Percentiles rank a stretch among this genome's conserved stretches.
These are phyloP conservation scores for Fusarium sp. DNA, from an alignment of 2,329 filamentous ascomycete genomes.

Conservation along the genomic window DNA sequence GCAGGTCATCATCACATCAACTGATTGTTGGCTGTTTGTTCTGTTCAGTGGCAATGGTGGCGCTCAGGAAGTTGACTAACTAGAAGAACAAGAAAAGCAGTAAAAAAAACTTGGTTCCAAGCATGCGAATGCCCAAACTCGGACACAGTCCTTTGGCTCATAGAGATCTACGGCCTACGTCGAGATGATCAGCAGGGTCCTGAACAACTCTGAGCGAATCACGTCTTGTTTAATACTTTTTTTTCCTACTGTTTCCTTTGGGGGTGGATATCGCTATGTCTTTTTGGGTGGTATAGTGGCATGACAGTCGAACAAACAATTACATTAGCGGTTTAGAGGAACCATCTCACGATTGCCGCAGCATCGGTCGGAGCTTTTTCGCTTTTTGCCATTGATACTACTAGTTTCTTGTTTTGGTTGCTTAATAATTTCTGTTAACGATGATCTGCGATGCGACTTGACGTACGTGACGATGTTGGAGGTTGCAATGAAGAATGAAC, in stretches of 20 bases:
- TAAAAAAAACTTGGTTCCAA: conserved; percentile 30
- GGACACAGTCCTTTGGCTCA: conserved; percentile 15
- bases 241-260: neutral
- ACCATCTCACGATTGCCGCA: conserved; percentile 10
- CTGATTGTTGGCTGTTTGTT: conserved; percentile 1
- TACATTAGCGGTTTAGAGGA: conserved; percentile 1
- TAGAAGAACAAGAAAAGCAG: neutral
- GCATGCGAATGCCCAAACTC: neutral
- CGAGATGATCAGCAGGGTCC: conserved; percentile 38
- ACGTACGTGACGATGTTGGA: conserved; percentile 28
- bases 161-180: conserved; percentile 33
- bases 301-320: conserved; percentile 13
- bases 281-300: conserved; percentile 15
- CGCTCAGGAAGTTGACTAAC: conserved; percentile 3
- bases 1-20: conserved; percentile 11
- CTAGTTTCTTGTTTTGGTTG: conserved; percentile 8
- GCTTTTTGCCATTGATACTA: neutral
- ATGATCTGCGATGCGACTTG: conserved; percentile 34
- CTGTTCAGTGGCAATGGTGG: conserved; percentile 27
- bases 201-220: conserved; percentile 21
- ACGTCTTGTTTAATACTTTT: neutral
- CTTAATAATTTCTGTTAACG: neutral
- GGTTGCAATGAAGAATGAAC: neutral
- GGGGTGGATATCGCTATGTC: conserved; percentile 11
- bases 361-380: conserved; percentile 14